Conservation (phyloP, 2,329 filamentous ascomycete species). For the Lachnellula hyalina region DNA sequence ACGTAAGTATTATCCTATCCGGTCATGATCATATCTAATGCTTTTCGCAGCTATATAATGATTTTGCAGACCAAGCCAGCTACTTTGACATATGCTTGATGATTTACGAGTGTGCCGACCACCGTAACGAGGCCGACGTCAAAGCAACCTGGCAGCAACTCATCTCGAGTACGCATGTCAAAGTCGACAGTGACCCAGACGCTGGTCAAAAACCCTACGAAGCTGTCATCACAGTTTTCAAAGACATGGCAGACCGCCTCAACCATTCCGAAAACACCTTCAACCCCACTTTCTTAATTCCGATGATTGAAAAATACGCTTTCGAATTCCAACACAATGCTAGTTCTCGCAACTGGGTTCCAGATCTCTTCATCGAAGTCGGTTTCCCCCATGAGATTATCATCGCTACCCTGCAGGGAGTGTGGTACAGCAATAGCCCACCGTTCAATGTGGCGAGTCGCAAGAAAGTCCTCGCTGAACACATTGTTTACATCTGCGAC, state of each 20-base stretch:
- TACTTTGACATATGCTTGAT: slow-evolving; percentile 93
- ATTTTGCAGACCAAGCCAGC: slow-evolving; percentile 81
- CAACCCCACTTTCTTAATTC: slow-evolving; percentile 55
- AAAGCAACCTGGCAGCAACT: slow-evolving; percentile 78
- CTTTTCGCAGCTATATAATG: slow-evolving; percentile 71
- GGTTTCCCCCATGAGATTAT: slow-evolving; percentile 56
- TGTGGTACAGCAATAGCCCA: slow-evolving; percentile 62
- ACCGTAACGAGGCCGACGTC: slow-evolving; percentile 82
- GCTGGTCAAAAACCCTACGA: slow-evolving; percentile 60
- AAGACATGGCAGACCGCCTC: slow-evolving; percentile 60
- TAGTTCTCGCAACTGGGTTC: slow-evolving; percentile 36
- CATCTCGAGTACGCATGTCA: slow-evolving; percentile 63
- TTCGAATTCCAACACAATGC: slow-evolving; percentile 53
- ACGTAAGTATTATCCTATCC: slow-evolving; percentile 49
- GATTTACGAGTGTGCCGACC: slow-evolving; percentile 88
- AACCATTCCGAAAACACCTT: slow-evolving; percentile 63
- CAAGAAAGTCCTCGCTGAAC: slow-evolving; percentile 51
- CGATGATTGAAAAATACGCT: slow-evolving; percentile 58
- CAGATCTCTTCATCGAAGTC: slow-evolving; percentile 61
- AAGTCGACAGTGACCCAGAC: slow-evolving; percentile 34
- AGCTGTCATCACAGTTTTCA: slow-evolving; percentile 57
- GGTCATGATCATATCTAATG: slow-evolving; percentile 9
- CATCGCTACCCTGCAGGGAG: slow-evolving; percentile 55
- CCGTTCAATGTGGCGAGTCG: slow-evolving; percentile 55
- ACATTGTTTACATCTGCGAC: slow-evolving; percentile 56